These are phyloP conservation scores for Aspergillus sp. DNA, from an alignment of 2,329 filamentous ascomycete species.

Conservation along the genomic window DNA sequence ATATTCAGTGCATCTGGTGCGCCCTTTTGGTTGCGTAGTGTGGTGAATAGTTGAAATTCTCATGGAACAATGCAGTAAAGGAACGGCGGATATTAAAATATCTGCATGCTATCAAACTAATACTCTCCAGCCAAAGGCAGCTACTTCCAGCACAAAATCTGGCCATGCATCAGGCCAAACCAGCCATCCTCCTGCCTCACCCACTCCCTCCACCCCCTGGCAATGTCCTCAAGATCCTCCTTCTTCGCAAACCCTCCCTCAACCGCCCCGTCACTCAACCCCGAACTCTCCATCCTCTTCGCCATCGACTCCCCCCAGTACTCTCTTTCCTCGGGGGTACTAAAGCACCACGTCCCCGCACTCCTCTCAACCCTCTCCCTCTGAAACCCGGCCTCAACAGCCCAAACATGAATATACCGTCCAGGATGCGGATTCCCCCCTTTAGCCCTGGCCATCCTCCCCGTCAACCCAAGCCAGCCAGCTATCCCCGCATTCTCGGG, in stretches of 20 bases:
- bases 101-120: too few relatives aligned
- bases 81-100: too few relatives aligned
- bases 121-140: background rate
- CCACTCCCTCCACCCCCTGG: constrained; percentile 35
- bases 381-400: constrained; percentile 35
- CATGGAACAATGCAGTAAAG: too few relatives aligned
- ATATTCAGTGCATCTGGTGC: too few relatives aligned
- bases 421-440: constrained; percentile 32
- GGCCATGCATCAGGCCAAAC: constrained; percentile 39
- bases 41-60: too few relatives aligned
- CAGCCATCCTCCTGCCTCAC: constrained; percentile 35
- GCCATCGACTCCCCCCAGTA: constrained; percentile 40
- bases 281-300: constrained; percentile 26
- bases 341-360: constrained; percentile 39
- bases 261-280: constrained; percentile 29
- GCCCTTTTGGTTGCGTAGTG: too few relatives aligned
- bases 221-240: constrained; percentile 34
- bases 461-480: constrained; percentile 24
- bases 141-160: constrained; percentile 39
- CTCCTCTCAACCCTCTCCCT: constrained; percentile 23
- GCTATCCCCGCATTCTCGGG: constrained; percentile 29
- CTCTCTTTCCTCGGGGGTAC: constrained; percentile 28
- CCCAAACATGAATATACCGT: constrained; percentile 35
- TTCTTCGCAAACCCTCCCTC: constrained; percentile 30
- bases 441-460: constrained; percentile 21